Evolutionary conservation across 1,139 yeast genomes (phyloP).

Genomic region (Taphrina sp.): DNA sequence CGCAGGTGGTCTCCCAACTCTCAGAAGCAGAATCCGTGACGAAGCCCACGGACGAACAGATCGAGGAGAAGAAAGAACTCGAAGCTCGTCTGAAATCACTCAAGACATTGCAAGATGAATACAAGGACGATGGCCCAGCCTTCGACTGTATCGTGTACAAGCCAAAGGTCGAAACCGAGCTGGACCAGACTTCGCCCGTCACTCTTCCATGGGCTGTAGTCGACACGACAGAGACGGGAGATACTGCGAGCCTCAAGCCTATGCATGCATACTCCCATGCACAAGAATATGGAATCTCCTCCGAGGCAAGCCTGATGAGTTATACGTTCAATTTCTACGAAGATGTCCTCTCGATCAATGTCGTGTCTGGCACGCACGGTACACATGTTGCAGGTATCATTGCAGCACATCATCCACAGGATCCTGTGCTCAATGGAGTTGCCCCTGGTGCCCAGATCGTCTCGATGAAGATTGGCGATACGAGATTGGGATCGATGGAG

Average conservation of each 20-base stretch:
- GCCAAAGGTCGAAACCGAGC: slow-evolving; percentile 20
- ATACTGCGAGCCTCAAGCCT: slow-evolving; percentile 28
- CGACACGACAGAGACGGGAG: slow-evolving; percentile 33
- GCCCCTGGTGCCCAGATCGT: slow-evolving; percentile 37
- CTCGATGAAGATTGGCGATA: slow-evolving; percentile 37
- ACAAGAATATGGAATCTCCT: slow-evolving; percentile 33
- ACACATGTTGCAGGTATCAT: slow-evolving; percentile 36
- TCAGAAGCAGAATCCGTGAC: slow-evolving; percentile 9
- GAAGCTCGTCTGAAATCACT: slow-evolving; percentile 32
- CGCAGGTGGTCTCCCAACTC: slow-evolving; percentile 5
- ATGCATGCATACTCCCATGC: slow-evolving; percentile 30
- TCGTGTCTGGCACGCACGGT: slow-evolving; percentile 35
- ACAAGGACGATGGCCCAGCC: slow-evolving; percentile 34
- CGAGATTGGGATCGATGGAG: slow-evolving; percentile 35
- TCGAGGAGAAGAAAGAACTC: slow-evolving; percentile 24
- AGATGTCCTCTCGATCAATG: slow-evolving; percentile 33
- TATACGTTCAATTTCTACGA: slow-evolving; percentile 35
- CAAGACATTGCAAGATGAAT: slow-evolving; percentile 24
- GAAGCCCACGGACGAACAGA: slow-evolving; percentile 24
- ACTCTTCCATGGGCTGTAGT: slow-evolving; percentile 31
- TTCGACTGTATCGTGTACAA: slow-evolving; percentile 33
- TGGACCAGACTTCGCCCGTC: slow-evolving; percentile 32
- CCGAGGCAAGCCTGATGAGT: slow-evolving; percentile 32
- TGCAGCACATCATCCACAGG: slow-evolving; percentile 33
- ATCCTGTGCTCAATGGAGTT: slow-evolving; percentile 32